Evolutionary conservation across 2,329 filamentous ascomycete genomes (phyloP).

Genomic region (Aspergillus viridinutans): DNA sequence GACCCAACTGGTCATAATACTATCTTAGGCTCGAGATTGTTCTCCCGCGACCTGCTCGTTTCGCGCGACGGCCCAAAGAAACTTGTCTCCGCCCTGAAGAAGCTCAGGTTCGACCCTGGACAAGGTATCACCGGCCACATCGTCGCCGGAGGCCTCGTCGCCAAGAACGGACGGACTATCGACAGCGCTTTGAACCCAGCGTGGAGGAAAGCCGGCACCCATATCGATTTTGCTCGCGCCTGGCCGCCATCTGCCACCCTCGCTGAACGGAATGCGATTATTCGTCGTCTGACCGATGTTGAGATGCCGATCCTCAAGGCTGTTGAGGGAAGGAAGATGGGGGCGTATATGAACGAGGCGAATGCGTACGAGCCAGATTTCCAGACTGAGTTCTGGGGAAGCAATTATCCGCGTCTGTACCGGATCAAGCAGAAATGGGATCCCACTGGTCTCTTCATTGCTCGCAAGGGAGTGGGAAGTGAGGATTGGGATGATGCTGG

Average conservation of each 20-base stretch:
- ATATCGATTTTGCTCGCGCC: not conserved
- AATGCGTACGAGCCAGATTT: constrained; percentile 38
- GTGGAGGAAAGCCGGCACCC: not conserved
- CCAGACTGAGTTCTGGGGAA: constrained; percentile 40
- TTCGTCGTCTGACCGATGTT: not conserved
- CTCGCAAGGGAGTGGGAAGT: constrained; percentile 20
- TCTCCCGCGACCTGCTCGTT: not conserved
- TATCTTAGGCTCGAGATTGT: not conserved
- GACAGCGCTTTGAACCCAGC: not conserved
- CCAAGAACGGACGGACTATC: not conserved
- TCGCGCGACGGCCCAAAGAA: not conserved
- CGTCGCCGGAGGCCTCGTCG: not conserved
- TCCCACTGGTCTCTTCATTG: constrained; percentile 25
- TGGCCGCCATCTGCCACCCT: not conserved
- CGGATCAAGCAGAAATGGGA: constrained; percentile 30
- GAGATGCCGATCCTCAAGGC: not conserved
- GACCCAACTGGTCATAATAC: not conserved
- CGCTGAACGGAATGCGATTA: not conserved
- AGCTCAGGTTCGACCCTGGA: not conserved
- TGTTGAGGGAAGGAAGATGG: constrained; percentile 13
- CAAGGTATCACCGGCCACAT: not conserved
- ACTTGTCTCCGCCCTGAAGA: not conserved
- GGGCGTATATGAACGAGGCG: constrained; percentile 38
- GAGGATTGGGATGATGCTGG: constrained; percentile 25
- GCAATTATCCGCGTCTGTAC: constrained; percentile 27